phyloP scores from a whole-genome alignment of 2,329 filamentous ascomycete species.

The Arthrobotrys musiformis region DNA sequence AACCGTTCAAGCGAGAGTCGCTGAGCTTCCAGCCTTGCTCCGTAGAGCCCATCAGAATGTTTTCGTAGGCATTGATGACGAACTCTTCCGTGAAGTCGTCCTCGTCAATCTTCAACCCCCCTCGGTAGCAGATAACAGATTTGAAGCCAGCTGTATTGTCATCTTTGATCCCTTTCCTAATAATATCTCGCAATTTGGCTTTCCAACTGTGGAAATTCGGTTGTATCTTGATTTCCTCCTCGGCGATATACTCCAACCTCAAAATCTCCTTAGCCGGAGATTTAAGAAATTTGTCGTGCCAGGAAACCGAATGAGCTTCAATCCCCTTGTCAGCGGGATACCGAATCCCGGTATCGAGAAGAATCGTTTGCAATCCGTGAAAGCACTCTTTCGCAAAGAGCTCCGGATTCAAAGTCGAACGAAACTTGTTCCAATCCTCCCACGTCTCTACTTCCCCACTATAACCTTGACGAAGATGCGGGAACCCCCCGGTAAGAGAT shows the following conservation, averaged over 20 bases:
- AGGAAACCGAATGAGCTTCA: slow-evolving; percentile 70
- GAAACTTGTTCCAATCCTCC: slow-evolving; percentile 66
- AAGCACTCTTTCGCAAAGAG: slow-evolving; percentile 74
- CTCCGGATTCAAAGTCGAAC: slow-evolving; percentile 65
- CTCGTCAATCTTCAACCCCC: slow-evolving; percentile 72
- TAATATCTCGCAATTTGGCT: slow-evolving; percentile 67
- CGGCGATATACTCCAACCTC: slow-evolving; percentile 78
- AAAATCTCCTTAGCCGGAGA: slow-evolving; percentile 75
- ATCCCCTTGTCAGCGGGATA: slow-evolving; percentile 55
- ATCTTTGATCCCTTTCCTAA: slow-evolving; percentile 72
- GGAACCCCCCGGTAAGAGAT: slow-evolving; percentile 67
- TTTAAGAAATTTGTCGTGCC: slow-evolving; percentile 70
- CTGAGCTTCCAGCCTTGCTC: slow-evolving; percentile 60
- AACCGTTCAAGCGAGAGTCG: slow-evolving; percentile 1
- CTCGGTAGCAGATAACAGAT: slow-evolving; percentile 82
- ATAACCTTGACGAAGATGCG: slow-evolving; percentile 60
- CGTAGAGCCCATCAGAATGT: slow-evolving; percentile 42
- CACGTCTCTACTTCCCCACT: slow-evolving; percentile 70
- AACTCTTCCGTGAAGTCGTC: too few species aligned
- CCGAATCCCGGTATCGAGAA: slow-evolving; percentile 42
- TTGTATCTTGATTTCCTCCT: slow-evolving; percentile 67
- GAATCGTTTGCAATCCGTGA: slow-evolving; percentile 39
- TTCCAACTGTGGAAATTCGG: slow-evolving; percentile 65
- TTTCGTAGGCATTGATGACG: not conserved
- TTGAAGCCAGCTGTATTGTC: slow-evolving; percentile 81